Conservation (phyloP, 192 early-diverging fungal species). For the Backusella parvicylindrica region DNA sequence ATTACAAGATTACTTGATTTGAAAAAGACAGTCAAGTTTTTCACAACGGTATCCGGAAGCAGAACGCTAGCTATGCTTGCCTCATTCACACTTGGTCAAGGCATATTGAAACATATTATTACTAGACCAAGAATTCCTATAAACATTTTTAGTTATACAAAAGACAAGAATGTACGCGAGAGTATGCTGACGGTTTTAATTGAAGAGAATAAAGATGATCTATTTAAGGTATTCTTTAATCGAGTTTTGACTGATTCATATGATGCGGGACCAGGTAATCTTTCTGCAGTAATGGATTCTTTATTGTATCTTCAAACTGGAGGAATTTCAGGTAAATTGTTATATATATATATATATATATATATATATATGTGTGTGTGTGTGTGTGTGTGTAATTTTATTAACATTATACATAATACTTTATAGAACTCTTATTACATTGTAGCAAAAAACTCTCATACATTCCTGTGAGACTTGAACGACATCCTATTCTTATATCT, state of each 20-base stretch:
- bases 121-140: not conserved
- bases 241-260: not conserved
- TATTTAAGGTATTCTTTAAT: not conserved
- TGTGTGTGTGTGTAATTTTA: too few relatives aligned
- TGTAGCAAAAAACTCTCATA: not conserved
- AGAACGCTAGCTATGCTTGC: constrained; percentile 1
- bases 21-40: not conserved
- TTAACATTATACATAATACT: not conserved
- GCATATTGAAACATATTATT: not conserved
- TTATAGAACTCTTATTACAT: not conserved
- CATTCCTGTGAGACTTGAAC: not conserved
- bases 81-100: not conserved
- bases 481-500: not conserved
- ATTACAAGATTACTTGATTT: not conserved
- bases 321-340: not conserved
- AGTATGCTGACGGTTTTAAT: not conserved
- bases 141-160: not conserved
- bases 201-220: not conserved
- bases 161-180: not conserved
- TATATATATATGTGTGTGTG: too few relatives aligned
- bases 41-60: not conserved
- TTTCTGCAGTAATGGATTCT: not conserved
- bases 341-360: too few relatives aligned
- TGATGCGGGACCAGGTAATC: not conserved
- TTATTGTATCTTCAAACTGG: not conserved